Evolutionary conservation across 495 filamentous ascomycete species (phyloP).

Genomic region (Hyaloscypha variabilis): DNA sequence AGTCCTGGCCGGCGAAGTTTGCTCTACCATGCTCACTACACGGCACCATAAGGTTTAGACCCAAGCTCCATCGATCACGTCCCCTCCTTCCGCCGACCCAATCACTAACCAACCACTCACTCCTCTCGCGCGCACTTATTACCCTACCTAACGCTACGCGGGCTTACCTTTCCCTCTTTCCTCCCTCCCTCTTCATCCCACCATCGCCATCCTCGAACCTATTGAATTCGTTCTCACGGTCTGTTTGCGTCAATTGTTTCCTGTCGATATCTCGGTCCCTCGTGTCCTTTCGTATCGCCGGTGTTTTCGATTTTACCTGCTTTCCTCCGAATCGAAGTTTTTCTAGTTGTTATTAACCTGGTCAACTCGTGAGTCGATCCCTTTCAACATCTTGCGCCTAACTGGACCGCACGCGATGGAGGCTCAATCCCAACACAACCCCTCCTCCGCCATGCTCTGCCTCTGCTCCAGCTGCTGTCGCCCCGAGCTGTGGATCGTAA

Average conservation of each 20-base stretch:
- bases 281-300: constrained; percentile 34
- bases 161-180: constrained; percentile 10
- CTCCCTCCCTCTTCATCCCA: constrained; percentile 24
- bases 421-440: constrained; percentile 31
- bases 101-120: constrained; percentile 5
- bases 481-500: constrained; percentile 6
- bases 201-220: constrained; percentile 24
- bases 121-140: constrained; percentile 3
- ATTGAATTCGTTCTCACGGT: constrained; percentile 22
- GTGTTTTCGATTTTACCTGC: constrained; percentile 33
- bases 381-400: constrained; percentile 30
- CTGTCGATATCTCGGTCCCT: constrained; percentile 35
- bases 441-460: constrained; percentile 15
- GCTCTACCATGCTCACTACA: background rate
- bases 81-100: constrained; percentile 12
- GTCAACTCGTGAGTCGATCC: constrained; percentile 31
- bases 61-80: background rate
- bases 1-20: background rate
- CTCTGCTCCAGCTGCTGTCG: constrained; percentile 13
- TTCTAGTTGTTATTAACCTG: constrained; percentile 27
- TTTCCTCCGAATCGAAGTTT: constrained; percentile 29
- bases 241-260: constrained; percentile 35
- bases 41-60: constrained; percentile 2
- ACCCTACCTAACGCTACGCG: constrained; percentile 1
- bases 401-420: constrained; percentile 31